Evolutionary conservation across 345 rosid genomes (phyloP).

Genomic region (Streptanthus diversifolius): DNA sequence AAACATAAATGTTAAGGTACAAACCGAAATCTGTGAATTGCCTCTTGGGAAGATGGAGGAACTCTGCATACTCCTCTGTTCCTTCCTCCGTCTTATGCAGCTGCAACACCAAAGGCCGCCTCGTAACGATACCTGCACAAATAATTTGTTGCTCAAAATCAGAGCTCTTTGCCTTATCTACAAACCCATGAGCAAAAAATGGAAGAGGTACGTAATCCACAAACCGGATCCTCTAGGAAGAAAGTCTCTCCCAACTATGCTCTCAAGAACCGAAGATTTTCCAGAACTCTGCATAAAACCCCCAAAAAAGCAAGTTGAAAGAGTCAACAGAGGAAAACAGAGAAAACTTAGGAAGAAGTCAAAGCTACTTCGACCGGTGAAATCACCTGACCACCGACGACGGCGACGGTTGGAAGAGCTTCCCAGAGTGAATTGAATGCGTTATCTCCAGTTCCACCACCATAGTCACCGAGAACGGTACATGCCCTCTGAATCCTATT

Average conservation of each 20-base stretch:
- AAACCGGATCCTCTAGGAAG: conserved; percentile 98
- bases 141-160: not conserved
- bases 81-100: conserved; percentile 78
- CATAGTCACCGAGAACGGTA: conserved; percentile 88
- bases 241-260: conserved; percentile 91
- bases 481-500: conserved; percentile 94
- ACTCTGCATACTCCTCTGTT: conserved; percentile 76
- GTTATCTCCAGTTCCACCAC: conserved; percentile 60
- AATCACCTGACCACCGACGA: conserved; percentile 82
- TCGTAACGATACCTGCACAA: conserved; percentile 73
- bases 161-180: not conserved
- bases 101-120: conserved; percentile 90
- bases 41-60: conserved; percentile 71
- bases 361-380: not conserved
- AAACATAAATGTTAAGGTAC: not conserved
- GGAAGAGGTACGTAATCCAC: not conserved
- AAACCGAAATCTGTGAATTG: conserved; percentile 68
- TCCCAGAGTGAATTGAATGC: conserved; percentile 89
- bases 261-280: conserved; percentile 96
- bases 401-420: conserved; percentile 88
- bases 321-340: not conserved
- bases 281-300: conserved; percentile 73
- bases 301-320: not conserved
- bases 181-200: not conserved
- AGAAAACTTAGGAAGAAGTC: conserved; percentile 7